phyloP scores from a whole-genome alignment of 768 basidiomycete species.

The Pseudohyphozyma bogoriensis region DNA sequence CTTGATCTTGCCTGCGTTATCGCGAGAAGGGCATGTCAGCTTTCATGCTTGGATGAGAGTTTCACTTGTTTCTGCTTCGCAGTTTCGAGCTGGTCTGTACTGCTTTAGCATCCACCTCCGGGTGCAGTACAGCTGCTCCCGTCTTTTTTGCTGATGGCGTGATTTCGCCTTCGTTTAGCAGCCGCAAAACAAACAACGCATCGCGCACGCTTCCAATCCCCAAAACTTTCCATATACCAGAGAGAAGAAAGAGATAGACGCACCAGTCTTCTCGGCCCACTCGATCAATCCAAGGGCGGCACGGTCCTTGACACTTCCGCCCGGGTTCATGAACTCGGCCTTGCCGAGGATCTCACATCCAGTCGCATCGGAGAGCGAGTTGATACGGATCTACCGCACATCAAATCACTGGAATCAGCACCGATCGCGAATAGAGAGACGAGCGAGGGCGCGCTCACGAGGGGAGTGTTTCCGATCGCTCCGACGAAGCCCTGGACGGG shows the following conservation, averaged over 20 bases:
- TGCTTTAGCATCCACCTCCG: too few species aligned
- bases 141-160: too few species aligned
- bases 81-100: too few species aligned
- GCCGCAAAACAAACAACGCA: too few species aligned
- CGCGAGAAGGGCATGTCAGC: neutral
- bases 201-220: too few species aligned
- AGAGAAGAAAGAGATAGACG: conserved; percentile 40
- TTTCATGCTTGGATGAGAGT: too few species aligned
- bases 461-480: conserved; percentile 84
- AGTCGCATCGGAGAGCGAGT: conserved; percentile 66
- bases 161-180: neutral
- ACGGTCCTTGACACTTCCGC: conserved; percentile 94
- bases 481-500: conserved; percentile 61
- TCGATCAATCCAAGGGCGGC: conserved; percentile 80
- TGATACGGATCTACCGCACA: conserved; percentile 62
- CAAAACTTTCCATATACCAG: neutral
- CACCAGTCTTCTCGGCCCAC: conserved; percentile 75
- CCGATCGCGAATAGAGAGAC: neutral
- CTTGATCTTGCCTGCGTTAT: conserved; percentile 50
- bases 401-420: conserved; percentile 2
- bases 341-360: conserved; percentile 84
- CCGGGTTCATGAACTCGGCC: conserved; percentile 96
- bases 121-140: too few species aligned
- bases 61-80: too few species aligned
- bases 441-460: conserved; percentile 47